Evolutionary conservation across 129 eudicot species (phyloP).

Genomic region (Dittrichia graveolens): DNA sequence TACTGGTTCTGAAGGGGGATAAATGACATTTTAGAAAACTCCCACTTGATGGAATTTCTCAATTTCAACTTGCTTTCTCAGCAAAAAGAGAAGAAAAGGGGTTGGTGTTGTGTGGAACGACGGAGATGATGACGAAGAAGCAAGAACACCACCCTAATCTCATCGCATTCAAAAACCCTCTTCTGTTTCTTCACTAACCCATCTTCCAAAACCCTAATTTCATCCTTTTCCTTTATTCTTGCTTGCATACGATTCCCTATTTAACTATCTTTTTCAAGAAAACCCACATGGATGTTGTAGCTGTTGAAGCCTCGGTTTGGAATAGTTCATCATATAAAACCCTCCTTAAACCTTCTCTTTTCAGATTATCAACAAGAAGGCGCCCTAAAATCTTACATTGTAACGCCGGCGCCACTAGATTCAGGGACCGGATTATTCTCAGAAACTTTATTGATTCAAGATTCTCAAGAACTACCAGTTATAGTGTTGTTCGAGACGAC

Average conservation of each 20-base stretch:
- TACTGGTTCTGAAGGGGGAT: too few species aligned
- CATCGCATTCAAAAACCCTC: conserved; percentile 19
- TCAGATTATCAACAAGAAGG: conserved; percentile 22
- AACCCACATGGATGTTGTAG: conserved; percentile 51
- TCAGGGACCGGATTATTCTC: conserved; percentile 14
- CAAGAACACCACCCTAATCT: conserved; percentile 29
- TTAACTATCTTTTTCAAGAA: neutral
- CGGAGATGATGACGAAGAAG: conserved; percentile 28
- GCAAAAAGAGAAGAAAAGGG: conserved; percentile 10
- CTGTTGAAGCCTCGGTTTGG: conserved; percentile 40
- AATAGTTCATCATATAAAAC: conserved; percentile 29
- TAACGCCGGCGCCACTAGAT: conserved; percentile 8
- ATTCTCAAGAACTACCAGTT: conserved; percentile 1
- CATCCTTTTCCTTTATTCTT: neutral
- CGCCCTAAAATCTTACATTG: conserved; percentile 27
- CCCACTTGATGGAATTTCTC: conserved; percentile 23
- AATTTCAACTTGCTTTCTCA: conserved; percentile 26
- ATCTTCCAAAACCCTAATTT: conserved; percentile 34
- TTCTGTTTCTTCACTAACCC: conserved; percentile 30
- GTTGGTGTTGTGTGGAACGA: conserved; percentile 35
- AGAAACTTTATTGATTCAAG: conserved; percentile 20
- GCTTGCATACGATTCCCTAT: neutral
- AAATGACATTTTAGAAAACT: neutral
- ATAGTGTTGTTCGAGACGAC: conserved; percentile 20
- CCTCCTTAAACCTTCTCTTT: conserved; percentile 25